These are phyloP conservation scores for Kwoniella sp. DNA, from an alignment of 768 basidiomycete species.

Conservation along the genomic window DNA sequence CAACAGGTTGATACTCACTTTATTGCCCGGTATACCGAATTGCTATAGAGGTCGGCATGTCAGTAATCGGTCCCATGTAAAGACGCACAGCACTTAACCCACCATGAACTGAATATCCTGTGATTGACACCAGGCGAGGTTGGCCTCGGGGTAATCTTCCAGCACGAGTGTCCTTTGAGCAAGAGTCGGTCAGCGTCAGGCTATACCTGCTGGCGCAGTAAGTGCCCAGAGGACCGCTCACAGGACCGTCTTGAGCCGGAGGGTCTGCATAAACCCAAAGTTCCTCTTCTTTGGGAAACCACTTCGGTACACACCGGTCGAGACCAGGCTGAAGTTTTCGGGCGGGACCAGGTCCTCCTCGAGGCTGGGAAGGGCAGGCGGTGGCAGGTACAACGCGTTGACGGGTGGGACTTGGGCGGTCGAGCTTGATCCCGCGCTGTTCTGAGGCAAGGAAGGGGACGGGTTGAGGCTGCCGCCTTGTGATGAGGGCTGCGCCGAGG, in stretches of 20 bases:
- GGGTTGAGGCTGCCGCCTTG: too few relatives aligned
- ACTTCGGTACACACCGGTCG: slow-evolving; percentile 45
- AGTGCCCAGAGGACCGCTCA: slow-evolving; percentile 36
- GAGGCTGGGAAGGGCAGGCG: slow-evolving; percentile 29
- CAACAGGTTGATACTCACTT: too few relatives aligned
- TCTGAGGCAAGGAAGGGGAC: not conserved
- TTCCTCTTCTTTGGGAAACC: slow-evolving; percentile 50
- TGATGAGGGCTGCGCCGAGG: not conserved
- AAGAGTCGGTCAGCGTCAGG: not conserved
- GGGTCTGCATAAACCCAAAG: slow-evolving; percentile 49
- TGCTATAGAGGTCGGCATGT: slow-evolving; percentile 30
- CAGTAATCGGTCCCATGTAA: not conserved
- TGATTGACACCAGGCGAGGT: slow-evolving; percentile 47
- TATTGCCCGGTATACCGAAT: slow-evolving; percentile 53
- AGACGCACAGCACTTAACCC: slow-evolving; percentile 4
- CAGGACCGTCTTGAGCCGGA: slow-evolving; percentile 51
- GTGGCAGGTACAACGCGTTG: slow-evolving; percentile 37
- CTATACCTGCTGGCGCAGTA: too few relatives aligned
- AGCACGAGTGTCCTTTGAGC: slow-evolving; percentile 44
- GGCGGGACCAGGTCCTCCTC: slow-evolving; percentile 48
- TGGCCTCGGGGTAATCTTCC: slow-evolving; percentile 52
- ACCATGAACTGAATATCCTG: slow-evolving; percentile 51
- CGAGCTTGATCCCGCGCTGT: not conserved
- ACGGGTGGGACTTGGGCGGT: not conserved
- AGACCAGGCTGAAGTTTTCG: slow-evolving; percentile 51